Evolutionary conservation across 805 yeast species (phyloP).

Genomic region (Suhomyces pyralidae): DNA sequence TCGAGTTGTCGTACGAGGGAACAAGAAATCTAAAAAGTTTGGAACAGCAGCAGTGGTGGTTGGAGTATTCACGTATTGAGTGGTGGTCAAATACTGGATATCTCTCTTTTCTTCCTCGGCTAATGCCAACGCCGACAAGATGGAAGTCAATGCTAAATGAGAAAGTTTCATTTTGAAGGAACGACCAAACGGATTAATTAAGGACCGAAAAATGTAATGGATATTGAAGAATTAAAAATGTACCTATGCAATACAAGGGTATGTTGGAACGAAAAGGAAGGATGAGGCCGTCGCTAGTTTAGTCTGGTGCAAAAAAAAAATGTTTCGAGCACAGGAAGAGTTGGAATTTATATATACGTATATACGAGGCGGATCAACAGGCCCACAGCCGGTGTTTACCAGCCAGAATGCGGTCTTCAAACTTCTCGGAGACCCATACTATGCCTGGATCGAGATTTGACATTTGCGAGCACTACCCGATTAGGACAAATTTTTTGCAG

Average conservation of each 20-base stretch:
- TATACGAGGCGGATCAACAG: neutral
- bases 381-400: neutral
- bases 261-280: neutral
- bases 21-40: constrained; percentile 2
- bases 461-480: constrained; percentile 6
- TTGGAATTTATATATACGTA: neutral
- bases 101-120: constrained; percentile 8
- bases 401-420: neutral
- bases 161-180: constrained; percentile 5
- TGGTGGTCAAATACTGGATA: constrained; percentile 5
- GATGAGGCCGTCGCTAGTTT: neutral
- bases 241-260: neutral
- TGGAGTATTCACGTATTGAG: neutral
- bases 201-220: neutral
- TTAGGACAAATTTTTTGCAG: constrained; percentile 8
- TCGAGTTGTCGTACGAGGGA: constrained; percentile 1
- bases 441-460: neutral
- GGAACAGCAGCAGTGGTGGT: neutral
- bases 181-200: neutral
- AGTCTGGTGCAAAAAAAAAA: neutral
- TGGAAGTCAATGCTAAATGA: constrained; percentile 4
- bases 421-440: neutral
- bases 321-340: neutral
- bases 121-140: constrained; percentile 5
- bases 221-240: neutral